phyloP scores from a whole-genome alignment of 176 grass and related monocot genomes.

The Eremochloa ophiuroides region DNA sequence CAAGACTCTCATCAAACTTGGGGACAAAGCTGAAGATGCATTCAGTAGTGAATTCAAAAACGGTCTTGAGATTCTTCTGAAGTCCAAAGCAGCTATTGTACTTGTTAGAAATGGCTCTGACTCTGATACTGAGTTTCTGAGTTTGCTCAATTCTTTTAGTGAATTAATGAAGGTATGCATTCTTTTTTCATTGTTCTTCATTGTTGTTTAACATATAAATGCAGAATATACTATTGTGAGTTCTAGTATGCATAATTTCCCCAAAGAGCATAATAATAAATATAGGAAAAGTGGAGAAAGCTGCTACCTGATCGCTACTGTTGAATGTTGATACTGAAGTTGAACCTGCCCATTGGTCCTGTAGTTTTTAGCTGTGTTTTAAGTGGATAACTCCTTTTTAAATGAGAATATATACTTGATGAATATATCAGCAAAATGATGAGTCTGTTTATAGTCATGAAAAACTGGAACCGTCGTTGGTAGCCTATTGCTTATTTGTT shows the following conservation, averaged over 20 bases:
- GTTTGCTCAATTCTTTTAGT: conserved; percentile 34
- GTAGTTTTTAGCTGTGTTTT: not conserved
- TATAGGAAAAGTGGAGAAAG: not conserved
- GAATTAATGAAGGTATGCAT: conserved; percentile 48
- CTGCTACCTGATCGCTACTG: not conserved
- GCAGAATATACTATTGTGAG: not conserved
- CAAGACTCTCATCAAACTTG: conserved; percentile 26
- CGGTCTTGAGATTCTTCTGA: conserved; percentile 55
- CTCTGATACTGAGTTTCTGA: conserved; percentile 45
- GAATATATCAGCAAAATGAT: not conserved
- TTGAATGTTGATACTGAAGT: not conserved
- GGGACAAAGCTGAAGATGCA: conserved; percentile 48
- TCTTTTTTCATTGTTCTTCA: not conserved
- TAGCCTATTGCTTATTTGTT: conserved; percentile 26
- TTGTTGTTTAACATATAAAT: not conserved
- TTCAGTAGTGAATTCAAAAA: conserved; percentile 48
- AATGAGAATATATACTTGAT: not conserved
- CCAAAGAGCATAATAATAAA: conserved; percentile 1
- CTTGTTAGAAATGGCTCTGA: conserved; percentile 51
- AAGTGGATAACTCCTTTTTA: not conserved
- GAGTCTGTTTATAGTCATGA: not conserved
- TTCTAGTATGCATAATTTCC: not conserved
- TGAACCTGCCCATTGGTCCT: not conserved
- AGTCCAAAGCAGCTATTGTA: conserved; percentile 73
- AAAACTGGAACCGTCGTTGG: not conserved